Evolutionary conservation across 306 rosid species (phyloP).

Genomic region (Cicer judaicum): DNA sequence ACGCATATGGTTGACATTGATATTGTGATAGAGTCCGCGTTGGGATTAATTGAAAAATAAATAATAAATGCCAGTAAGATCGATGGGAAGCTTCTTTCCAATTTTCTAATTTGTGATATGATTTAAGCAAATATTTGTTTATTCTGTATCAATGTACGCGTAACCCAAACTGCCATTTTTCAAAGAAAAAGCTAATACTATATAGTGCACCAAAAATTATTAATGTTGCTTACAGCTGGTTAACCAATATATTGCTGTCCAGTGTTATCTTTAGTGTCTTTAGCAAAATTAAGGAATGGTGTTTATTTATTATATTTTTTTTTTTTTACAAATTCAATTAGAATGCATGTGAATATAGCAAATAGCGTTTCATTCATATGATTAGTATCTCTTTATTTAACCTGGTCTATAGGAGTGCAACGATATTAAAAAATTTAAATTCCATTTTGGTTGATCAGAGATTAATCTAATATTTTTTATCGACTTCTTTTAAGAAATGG

Average conservation of each 20-base stretch:
- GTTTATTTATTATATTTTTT: no score
- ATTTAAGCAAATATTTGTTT: constrained; percentile 2
- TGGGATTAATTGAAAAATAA: constrained; percentile 14
- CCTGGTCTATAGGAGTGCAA: no score
- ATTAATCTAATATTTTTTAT: no score
- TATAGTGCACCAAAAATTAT: background rate
- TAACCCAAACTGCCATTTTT: constrained; percentile 35
- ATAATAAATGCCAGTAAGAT: background rate
- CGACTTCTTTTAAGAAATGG: no score
- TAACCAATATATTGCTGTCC: background rate
- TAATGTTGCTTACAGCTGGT: constrained; percentile 35
- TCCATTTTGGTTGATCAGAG: no score
- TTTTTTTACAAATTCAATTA: no score
- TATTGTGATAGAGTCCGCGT: constrained; percentile 48
- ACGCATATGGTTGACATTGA: constrained; percentile 39
- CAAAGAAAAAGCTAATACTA: background rate
- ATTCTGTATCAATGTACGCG: constrained; percentile 32
- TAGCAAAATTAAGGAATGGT: no score
- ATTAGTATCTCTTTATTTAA: no score
- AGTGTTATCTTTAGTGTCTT: no score
- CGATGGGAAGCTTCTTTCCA: constrained; percentile 46
- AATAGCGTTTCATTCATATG: no score
- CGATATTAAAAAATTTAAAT: no score
- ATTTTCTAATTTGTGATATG: constrained; percentile 21
- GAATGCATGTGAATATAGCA: no score